Evolutionary conservation across 192 early-diverging fungal species (phyloP).

Genomic region (Backusella psychrophila): DNA sequence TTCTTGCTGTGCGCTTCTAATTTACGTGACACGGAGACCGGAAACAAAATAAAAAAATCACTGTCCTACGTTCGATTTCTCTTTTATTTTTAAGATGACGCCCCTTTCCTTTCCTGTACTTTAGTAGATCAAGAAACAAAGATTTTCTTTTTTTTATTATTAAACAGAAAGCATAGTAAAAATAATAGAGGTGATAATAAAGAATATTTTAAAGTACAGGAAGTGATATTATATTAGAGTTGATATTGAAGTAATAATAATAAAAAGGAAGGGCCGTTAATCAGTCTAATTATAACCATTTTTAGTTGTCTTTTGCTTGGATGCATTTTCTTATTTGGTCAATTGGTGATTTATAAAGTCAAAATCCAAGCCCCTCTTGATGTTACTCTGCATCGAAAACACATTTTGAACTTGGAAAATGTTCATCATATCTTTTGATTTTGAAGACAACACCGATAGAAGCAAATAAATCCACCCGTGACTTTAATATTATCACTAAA

Average conservation of each 20-base stretch:
- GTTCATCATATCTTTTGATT: not conserved
- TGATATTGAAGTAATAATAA: not conserved
- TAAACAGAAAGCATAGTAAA: not conserved
- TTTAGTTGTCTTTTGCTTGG: not conserved
- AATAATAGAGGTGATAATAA: not conserved
- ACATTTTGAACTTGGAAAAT: not conserved
- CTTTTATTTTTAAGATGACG: not conserved
- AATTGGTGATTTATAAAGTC: not conserved
- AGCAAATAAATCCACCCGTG: not conserved
- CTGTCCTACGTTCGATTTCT: not conserved
- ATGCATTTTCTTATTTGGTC: not conserved
- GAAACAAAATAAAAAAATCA: not conserved
- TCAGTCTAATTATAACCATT: not conserved
- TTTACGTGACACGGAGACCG: not conserved
- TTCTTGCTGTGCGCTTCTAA: not conserved
- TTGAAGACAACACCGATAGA: not conserved
- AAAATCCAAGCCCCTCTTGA: not conserved
- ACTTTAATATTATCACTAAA: not conserved
- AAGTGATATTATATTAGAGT: not conserved
- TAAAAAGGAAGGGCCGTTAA: not conserved
- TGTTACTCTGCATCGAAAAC: not conserved
- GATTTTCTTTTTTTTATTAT: too few species aligned
- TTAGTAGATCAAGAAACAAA: not conserved
- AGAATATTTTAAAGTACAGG: not conserved
- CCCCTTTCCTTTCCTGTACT: not conserved